phyloP scores from a whole-genome alignment of 2,329 filamentous ascomycete species.

The Teratosphaeria pseudoeucalypti region DNA sequence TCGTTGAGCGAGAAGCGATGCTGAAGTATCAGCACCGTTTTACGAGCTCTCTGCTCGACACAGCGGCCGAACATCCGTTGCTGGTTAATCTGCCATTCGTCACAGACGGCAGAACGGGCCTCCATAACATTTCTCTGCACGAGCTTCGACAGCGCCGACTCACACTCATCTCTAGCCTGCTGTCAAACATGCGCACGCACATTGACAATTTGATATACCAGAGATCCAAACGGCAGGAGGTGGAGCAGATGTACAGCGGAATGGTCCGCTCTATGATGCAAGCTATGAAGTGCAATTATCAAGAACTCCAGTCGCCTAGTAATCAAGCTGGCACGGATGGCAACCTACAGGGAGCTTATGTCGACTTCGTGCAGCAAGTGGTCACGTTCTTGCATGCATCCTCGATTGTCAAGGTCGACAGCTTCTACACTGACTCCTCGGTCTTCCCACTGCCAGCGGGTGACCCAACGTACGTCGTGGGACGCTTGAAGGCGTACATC shows the following conservation, averaged over 20 bases:
- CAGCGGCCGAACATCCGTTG: slow-evolving; percentile 35
- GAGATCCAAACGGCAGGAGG: slow-evolving; percentile 21
- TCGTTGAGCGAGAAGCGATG: slow-evolving; percentile 50
- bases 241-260: slow-evolving; percentile 39
- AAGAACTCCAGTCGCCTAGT: slow-evolving; percentile 34
- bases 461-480: slow-evolving; percentile 54
- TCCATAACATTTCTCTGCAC: slow-evolving; percentile 38
- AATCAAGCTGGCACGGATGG: slow-evolving; percentile 10
- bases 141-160: slow-evolving; percentile 47
- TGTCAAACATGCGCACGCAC: slow-evolving; percentile 50
- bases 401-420: slow-evolving; percentile 46
- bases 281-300: slow-evolving; percentile 51
- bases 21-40: slow-evolving; percentile 52
- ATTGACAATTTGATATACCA: slow-evolving; percentile 24
- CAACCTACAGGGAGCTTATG: slow-evolving; percentile 42
- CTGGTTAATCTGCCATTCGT: slow-evolving; percentile 50
- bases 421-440: slow-evolving; percentile 50
- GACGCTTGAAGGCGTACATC: slow-evolving; percentile 48
- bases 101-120: slow-evolving; percentile 24
- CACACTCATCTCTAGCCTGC: slow-evolving; percentile 43
- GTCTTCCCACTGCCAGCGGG: slow-evolving; percentile 49
- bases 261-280: slow-evolving; percentile 48
- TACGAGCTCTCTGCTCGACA: slow-evolving; percentile 44
- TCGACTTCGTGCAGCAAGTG: slow-evolving; percentile 51
- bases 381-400: slow-evolving; percentile 45